These are phyloP conservation scores for Lablab purpureus DNA, from an alignment of 306 rosid genomes.

Conservation along the genomic window DNA sequence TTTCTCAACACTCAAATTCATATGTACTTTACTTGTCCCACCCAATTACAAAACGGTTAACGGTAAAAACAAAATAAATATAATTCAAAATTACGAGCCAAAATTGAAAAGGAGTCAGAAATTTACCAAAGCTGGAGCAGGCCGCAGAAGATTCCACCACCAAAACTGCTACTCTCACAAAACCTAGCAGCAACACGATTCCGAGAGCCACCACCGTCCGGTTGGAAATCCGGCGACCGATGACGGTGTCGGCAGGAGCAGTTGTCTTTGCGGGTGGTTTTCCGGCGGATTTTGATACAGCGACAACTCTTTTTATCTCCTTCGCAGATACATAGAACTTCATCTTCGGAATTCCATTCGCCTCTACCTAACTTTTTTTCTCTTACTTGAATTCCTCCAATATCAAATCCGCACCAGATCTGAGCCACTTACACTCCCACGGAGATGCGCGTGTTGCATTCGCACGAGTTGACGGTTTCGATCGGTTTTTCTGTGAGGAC, in stretches of 20 bases:
- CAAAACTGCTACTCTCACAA: slow-evolving; percentile 65
- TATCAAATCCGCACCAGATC: slow-evolving; percentile 43
- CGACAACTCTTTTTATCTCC: slow-evolving; percentile 66
- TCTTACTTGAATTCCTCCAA: slow-evolving; percentile 3
- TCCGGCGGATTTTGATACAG: slow-evolving; percentile 56
- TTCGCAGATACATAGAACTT: slow-evolving; percentile 76
- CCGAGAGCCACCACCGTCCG: slow-evolving; percentile 63
- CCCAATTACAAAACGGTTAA: background rate
- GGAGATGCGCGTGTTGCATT: background rate
- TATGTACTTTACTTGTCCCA: background rate
- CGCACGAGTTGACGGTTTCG: slow-evolving; percentile 39
- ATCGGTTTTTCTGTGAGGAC: background rate
- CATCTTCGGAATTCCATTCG: slow-evolving; percentile 61
- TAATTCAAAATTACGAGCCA: background rate
- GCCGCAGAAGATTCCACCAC: slow-evolving; percentile 72
- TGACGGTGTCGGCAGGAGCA: slow-evolving; percentile 25
- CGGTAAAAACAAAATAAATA: background rate
- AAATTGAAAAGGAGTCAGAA: background rate
- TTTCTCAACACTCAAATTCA: background rate
- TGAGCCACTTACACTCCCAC: background rate
- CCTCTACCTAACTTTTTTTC: slow-evolving; percentile 7
- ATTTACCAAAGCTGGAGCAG: slow-evolving; percentile 69
- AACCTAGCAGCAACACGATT: slow-evolving; percentile 60
- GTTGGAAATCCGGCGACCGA: slow-evolving; percentile 58
- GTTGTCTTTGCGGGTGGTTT: slow-evolving; percentile 48